phyloP scores from a whole-genome alignment of 2,329 filamentous ascomycete genomes.

The Clonostachys sp. region DNA sequence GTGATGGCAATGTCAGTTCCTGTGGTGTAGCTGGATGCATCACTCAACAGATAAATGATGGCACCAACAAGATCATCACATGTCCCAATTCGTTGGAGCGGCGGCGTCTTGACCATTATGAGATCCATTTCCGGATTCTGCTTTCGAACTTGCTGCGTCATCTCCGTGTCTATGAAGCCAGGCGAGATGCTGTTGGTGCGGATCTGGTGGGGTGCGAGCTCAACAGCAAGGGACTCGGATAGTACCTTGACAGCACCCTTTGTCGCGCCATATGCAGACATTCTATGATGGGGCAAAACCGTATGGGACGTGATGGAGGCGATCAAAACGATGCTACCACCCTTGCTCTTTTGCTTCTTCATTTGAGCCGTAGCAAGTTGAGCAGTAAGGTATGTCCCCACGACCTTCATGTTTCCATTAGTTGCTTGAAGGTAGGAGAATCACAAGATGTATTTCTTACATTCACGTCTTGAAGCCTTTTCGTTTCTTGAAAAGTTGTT shows the following conservation, averaged over 20 bases:
- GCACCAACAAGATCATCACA: constrained; percentile 34
- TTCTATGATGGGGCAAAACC: constrained; percentile 29
- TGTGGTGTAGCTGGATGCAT: constrained; percentile 35
- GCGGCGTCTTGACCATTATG: constrained; percentile 27
- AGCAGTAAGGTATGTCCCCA: constrained; percentile 65
- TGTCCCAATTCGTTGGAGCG: constrained; percentile 27
- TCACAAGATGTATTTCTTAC: constrained; percentile 12
- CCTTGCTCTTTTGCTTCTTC: constrained; percentile 33
- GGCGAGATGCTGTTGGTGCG: constrained; percentile 79
- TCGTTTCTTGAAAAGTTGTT: constrained; percentile 34
- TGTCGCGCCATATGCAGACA: constrained; percentile 66
- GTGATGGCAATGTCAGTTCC: constrained; percentile 36
- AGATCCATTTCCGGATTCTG: constrained; percentile 19
- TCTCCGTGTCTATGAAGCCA: constrained; percentile 37
- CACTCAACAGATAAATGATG: constrained; percentile 34
- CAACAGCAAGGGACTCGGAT: constrained; percentile 63
- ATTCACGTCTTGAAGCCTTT: constrained; percentile 31
- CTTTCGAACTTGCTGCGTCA: constrained; percentile 19
- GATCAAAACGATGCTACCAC: constrained; percentile 62
- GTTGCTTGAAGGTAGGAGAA: neutral
- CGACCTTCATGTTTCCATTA: constrained; percentile 21
- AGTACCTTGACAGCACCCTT: constrained; percentile 73
- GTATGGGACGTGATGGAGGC: constrained; percentile 64
- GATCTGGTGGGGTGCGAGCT: constrained; percentile 71
- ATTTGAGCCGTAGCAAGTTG: constrained; percentile 57